Evolutionary conservation across 2,329 filamentous ascomycete genomes (phyloP).

Genomic region (Epichloe sp.): DNA sequence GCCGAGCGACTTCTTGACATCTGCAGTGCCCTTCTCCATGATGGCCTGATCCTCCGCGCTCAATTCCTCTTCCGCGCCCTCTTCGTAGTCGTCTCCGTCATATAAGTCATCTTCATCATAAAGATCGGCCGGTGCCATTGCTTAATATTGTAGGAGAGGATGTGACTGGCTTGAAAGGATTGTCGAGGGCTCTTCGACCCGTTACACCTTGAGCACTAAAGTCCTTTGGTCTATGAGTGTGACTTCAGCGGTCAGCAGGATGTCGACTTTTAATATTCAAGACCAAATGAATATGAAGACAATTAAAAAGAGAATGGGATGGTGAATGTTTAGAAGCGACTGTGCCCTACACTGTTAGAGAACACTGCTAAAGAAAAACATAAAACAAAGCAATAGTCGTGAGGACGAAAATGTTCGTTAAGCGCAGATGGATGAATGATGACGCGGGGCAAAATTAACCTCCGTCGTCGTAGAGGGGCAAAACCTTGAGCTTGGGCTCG

Average conservation of each 20-base stretch:
- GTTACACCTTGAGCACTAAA: not conserved
- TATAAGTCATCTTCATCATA: slow-evolving; percentile 35
- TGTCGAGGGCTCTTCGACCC: not conserved
- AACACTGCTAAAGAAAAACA: not conserved
- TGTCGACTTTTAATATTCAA: not conserved
- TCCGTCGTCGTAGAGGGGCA: not conserved
- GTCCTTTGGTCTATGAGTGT: not conserved
- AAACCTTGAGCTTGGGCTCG: not conserved
- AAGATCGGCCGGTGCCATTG: slow-evolving; percentile 19
- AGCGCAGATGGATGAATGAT: not conserved
- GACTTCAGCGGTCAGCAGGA: not conserved
- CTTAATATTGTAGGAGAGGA: not conserved
- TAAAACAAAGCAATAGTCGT: not conserved
- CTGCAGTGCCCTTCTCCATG: slow-evolving; percentile 52
- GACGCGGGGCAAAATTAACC: not conserved
- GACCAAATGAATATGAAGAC: not conserved
- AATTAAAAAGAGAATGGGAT: not conserved
- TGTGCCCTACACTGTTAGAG: no score
- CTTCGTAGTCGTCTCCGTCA: slow-evolving; percentile 35
- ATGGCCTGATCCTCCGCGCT: slow-evolving; percentile 33
- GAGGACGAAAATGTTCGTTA: not conserved
- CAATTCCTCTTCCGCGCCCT: slow-evolving; percentile 31
- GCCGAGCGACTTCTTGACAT: slow-evolving; percentile 55
- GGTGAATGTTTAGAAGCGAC: not conserved
- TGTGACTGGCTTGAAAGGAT: not conserved